A percentile compares a stretch with the other conserved stretches of the same genome.
phyloP scores from a whole-genome alignment of 2,329 filamentous ascomycete species.

The Amesomyces nigricolor region DNA sequence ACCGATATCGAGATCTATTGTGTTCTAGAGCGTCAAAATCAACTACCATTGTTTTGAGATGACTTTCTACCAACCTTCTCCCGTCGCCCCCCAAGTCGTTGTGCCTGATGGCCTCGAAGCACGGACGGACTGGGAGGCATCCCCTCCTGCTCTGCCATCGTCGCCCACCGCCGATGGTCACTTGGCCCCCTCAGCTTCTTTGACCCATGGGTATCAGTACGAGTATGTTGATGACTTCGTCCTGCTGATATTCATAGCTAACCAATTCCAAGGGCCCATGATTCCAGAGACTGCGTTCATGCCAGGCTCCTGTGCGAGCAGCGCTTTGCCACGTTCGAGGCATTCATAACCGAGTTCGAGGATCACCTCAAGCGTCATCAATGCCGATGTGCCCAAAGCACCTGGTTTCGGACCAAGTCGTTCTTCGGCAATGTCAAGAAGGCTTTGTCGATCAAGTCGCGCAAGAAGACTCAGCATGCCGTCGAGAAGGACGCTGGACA shows the following conservation, averaged over 20 bases:
- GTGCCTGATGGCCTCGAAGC: not conserved
- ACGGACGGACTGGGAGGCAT: not conserved
- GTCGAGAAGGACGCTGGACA: not conserved
- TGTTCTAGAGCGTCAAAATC: not conserved
- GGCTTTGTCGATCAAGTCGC: not conserved
- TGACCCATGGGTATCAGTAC: not conserved
- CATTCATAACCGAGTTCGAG: not conserved
- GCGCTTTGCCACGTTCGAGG: slow-evolving; percentile 6
- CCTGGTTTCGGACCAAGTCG: slow-evolving; percentile 9
- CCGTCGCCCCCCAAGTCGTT: not conserved
- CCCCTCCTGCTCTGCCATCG: not conserved
- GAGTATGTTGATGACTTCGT: not conserved
- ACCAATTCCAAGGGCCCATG: not conserved
- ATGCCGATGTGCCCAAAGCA: slow-evolving; percentile 10
- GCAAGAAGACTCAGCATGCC: not conserved
- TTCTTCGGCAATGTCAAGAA: slow-evolving; percentile 7
- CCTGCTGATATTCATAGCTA: not conserved
- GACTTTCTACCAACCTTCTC: not conserved
- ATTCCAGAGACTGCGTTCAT: slow-evolving; percentile 1
- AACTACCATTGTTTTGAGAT: not conserved
- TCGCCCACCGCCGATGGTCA: not conserved
- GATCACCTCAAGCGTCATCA: not conserved
- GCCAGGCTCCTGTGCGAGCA: slow-evolving; percentile 2
- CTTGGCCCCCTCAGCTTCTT: not conserved
- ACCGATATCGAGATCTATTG: not conserved